Evolutionary conservation across 441 rosid genomes (phyloP), one percentile per base, ranked within the genome.

Genomic region (Adansonia gregorii): DNA sequence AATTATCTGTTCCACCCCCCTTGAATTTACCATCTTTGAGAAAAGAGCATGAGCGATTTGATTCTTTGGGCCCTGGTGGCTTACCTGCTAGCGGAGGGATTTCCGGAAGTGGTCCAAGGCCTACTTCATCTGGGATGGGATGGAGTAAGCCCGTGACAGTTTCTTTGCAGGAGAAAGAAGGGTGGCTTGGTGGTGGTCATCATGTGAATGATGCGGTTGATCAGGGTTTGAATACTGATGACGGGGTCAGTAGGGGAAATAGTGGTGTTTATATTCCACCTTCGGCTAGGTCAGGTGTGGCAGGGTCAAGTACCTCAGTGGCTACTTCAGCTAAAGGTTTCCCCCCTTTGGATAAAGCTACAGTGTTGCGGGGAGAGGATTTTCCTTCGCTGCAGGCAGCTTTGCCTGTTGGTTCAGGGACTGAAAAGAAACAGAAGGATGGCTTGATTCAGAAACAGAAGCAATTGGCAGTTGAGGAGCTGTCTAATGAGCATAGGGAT

Each of bases 1-100:
- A 92, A 89, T 89, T 95, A 86, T 92, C 98, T 78, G 95, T 95
- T 83, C 99, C 99, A 84, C 97, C 97, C 92, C 99, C 99, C 91
- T 81, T 95, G 97, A 95, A 95, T 87, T 83, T 95, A 78, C 99
- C 99, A 0, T 94, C 98, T 0, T 78, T 94, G 85, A 82, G 97
- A 72, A 95, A 92, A 76, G 99, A 95, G 83, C 98, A 92, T 70
- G 97, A 90, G 84, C 78, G 91, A 66, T 91, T 90, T 76, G 99
- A 95, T 88, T 83, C 91, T 0, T 77, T 86, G 78, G 95, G 95
- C 75, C 75, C 89, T 0, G 83, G 89, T n/a, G 85, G 90, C 55
- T 87, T 91, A 45, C 83, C 85, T 59, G 85, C 92, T 49, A 91
- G 92, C 22, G 93, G 93, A 72, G 97, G 93, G 35, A 76, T 82